Evolutionary conservation across 2,329 filamentous ascomycete species (phyloP).

Genomic region (Ustulina deusta): DNA sequence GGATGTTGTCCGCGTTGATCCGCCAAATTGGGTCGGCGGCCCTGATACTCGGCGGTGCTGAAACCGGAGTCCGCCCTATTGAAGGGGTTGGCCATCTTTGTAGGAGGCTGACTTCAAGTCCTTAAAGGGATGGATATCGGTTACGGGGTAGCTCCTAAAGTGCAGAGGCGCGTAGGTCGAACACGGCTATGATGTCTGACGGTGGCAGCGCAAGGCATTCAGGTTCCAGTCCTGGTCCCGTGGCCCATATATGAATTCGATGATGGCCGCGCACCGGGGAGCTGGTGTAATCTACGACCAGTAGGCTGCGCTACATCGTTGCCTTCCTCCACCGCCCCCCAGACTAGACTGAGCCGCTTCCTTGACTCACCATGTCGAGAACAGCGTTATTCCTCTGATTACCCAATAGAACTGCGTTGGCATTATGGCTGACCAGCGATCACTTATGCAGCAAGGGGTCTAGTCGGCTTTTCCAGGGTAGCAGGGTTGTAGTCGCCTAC

Average conservation of each 20-base stretch:
- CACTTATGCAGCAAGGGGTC: conserved; percentile 10
- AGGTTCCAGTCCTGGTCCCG: background rate
- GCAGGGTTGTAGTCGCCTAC: conserved; percentile 5
- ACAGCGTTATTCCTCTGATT: too few relatives aligned
- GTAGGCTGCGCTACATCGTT: background rate
- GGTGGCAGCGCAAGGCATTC: conserved; percentile 12
- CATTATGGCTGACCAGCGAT: background rate
- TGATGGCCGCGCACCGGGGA: conserved; percentile 13
- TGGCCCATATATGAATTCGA: conserved; percentile 14
- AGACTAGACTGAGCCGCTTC: too few relatives aligned
- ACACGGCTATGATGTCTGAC: background rate
- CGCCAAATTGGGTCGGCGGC: conserved; percentile 15
- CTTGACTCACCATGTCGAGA: too few relatives aligned
- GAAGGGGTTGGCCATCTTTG: conserved; percentile 1
- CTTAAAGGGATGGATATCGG: background rate
- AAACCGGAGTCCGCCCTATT: conserved; percentile 15
- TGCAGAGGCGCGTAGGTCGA: background rate
- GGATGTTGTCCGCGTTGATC: background rate
- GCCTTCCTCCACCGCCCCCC: background rate
- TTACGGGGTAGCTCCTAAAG: background rate
- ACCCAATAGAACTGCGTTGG: background rate
- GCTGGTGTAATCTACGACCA: background rate
- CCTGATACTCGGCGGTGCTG: background rate
- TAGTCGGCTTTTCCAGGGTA: background rate
- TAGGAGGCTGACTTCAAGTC: background rate